Percentiles rank a stretch among this genome's conserved stretches.
These are phyloP conservation scores for Globisporangium alternatum DNA, from an alignment of 352 stramenopile genomes.

Conservation along the genomic window DNA sequence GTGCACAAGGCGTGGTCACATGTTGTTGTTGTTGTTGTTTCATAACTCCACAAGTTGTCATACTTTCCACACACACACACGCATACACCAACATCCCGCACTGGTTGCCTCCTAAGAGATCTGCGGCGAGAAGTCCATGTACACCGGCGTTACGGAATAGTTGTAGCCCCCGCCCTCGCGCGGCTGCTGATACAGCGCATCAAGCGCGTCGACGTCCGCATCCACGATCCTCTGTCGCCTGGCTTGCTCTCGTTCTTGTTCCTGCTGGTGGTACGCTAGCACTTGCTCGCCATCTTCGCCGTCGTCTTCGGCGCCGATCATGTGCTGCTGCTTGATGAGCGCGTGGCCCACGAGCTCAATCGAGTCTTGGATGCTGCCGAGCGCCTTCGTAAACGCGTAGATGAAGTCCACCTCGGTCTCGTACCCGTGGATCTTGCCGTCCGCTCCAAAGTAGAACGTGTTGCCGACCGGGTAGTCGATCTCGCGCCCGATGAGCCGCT, in stretches of 20 bases:
- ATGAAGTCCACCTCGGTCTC: constrained; percentile 61
- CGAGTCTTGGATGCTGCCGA: constrained; percentile 51
- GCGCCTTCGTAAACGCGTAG: constrained; percentile 32
- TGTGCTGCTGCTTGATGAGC: constrained; percentile 50
- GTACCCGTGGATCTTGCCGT: constrained; percentile 55
- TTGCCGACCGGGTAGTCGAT: constrained; percentile 51
- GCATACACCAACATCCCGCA: not conserved
- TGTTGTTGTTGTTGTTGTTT: too few species aligned
- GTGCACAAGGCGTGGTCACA: too few species aligned
- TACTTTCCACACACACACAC: not conserved
- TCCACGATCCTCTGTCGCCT: not conserved
- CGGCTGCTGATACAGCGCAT: not conserved
- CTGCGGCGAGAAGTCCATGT: not conserved
- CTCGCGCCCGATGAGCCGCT: constrained; percentile 57
- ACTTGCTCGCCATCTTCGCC: constrained; percentile 21
- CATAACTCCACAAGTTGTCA: too few species aligned
- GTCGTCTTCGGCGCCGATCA: constrained; percentile 46
- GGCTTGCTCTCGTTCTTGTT: not conserved
- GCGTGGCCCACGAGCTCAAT: constrained; percentile 46
- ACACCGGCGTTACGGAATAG: not conserved
- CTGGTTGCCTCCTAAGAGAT: not conserved
- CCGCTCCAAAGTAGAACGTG: constrained; percentile 57
- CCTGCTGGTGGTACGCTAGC: not conserved
- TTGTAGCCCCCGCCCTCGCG: not conserved
- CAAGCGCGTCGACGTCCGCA: not conserved